Base-by-base conservation (phyloP, 257 asterid species). In the Fraxinus anomala region DNA sequence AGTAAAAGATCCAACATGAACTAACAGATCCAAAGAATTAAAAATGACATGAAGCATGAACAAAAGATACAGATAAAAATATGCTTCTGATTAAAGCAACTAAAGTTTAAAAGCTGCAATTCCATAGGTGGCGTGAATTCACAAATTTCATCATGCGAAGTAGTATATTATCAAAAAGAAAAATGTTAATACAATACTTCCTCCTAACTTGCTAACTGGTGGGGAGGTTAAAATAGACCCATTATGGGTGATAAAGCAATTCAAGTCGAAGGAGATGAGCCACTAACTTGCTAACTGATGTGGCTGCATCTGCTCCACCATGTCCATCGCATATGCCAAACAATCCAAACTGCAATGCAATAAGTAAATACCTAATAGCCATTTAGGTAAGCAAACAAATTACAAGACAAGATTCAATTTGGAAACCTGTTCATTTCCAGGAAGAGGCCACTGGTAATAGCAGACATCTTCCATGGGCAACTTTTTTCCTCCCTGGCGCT, bases 301-400 rank as follows among this genome's bases (percentile, higher is more conserved):
- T 83, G 65, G 98, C 97, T 67, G 98, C 98, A 84, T 87, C 89
- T 54, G 89, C 94, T 82, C 97, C 98, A 51, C 98, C 98, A 81
- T 94, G 98, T 71, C 98, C 98, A 72, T 94, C 98, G 14, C 93
- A 94, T 82, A 94, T 88, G 74, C 92, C 93, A 66, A 94, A 94
- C 79, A 94, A 79, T 77, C 97, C 98, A 80, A 94, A 91, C 97
- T 94, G 90, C 89, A 82, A 86, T 37, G 76, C 33, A 61, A 59
- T 78, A 79, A 33, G 67, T 59, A 63, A 73, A 72, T n/a, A 39
- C 77, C 49, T 75, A 71, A 80, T 33, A 74, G 66, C 61, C 70
- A 79, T 73, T 70, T 67, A 67, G 67, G 33, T 49, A 70, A 66
- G 72, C 47, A 68, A 65, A 61, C 56, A 68, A 47, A 80, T 76